These are phyloP conservation scores for Citeromyces hawaiiensis DNA, from an alignment of 1,139 yeast species.

Conservation along the genomic window DNA sequence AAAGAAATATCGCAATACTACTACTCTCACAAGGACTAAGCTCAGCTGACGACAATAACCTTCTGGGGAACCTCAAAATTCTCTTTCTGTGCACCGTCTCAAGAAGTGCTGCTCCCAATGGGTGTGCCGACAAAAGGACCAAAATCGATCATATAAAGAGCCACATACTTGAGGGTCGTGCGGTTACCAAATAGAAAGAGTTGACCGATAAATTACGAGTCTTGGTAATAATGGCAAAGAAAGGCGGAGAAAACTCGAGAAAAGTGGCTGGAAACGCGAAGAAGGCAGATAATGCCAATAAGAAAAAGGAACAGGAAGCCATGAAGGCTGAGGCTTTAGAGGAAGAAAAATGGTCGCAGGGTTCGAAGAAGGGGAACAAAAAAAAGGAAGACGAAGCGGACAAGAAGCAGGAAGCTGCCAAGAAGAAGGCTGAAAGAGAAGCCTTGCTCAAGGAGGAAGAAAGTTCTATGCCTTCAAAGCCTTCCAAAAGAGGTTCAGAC, in stretches of 20 bases:
- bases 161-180: too few species aligned
- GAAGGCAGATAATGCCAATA: conserved; percentile 43
- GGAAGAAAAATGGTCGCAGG: conserved; percentile 65
- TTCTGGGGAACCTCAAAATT: conserved; percentile 17
- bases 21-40: conserved; percentile 18
- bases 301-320: conserved; percentile 34
- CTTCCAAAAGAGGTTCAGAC: conserved; percentile 63
- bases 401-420: conserved; percentile 50
- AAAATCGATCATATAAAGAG: too few species aligned
- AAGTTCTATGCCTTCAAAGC: conserved; percentile 25
- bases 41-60: conserved; percentile 13
- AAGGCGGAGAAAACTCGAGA: conserved; percentile 33
- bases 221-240: conserved; percentile 24
- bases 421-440: conserved; percentile 54
- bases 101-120: too few species aligned
- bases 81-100: conserved; percentile 12
- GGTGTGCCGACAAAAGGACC: too few species aligned
- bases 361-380: conserved; percentile 56
- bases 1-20: conserved; percentile 36
- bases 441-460: conserved; percentile 43
- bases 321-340: conserved; percentile 24
- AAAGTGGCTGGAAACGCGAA: conserved; percentile 24
- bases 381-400: conserved; percentile 55
- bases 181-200: too few species aligned
- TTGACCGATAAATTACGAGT: not conserved